Percentiles rank a stretch among this genome's conserved stretches.
These are phyloP conservation scores for Aureobasidium uvarum DNA, from an alignment of 2,329 filamentous ascomycete genomes.

Conservation along the genomic window DNA sequence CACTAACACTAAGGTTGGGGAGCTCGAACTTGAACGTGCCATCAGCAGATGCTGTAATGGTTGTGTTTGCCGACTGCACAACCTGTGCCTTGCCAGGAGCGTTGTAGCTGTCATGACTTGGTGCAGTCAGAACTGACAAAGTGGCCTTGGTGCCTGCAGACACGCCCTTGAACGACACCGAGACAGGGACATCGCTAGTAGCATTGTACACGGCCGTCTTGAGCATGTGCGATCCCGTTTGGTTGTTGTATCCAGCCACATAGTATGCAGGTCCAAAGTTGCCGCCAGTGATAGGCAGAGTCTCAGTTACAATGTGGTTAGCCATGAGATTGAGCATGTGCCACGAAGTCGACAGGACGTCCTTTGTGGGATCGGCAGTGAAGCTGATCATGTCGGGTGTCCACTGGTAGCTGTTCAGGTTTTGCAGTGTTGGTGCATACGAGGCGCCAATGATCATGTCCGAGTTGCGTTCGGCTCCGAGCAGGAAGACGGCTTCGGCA, in stretches of 20 bases:
- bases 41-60: conserved; percentile 45
- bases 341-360: conserved; percentile 32
- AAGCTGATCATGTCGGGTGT: conserved; percentile 41
- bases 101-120: conserved; percentile 31
- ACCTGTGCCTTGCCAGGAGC: conserved; percentile 45
- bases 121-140: conserved; percentile 45
- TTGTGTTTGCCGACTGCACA: conserved; percentile 46
- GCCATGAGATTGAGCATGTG: conserved; percentile 41
- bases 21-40: conserved; percentile 55
- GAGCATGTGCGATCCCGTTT: conserved; percentile 40
- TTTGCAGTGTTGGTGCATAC: conserved; percentile 39
- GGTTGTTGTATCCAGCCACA: conserved; percentile 42
- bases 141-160: conserved; percentile 36
- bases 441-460: conserved; percentile 55
- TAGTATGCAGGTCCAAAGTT: conserved; percentile 45
- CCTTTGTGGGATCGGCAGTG: conserved; percentile 38
- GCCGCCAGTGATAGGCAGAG: conserved; percentile 40
- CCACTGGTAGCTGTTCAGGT: conserved; percentile 31
- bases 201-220: conserved; percentile 50
- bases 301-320: conserved; percentile 40
- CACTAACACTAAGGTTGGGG: conserved; percentile 57
- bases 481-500: conserved; percentile 61
- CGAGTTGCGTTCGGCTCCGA: conserved; percentile 60
- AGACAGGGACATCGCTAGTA: conserved; percentile 41
- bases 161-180: conserved; percentile 39